These are phyloP conservation scores for Ceratobasidium sp. DNA, from an alignment of 1,284 basidiomycete species.

Conservation along the genomic window DNA sequence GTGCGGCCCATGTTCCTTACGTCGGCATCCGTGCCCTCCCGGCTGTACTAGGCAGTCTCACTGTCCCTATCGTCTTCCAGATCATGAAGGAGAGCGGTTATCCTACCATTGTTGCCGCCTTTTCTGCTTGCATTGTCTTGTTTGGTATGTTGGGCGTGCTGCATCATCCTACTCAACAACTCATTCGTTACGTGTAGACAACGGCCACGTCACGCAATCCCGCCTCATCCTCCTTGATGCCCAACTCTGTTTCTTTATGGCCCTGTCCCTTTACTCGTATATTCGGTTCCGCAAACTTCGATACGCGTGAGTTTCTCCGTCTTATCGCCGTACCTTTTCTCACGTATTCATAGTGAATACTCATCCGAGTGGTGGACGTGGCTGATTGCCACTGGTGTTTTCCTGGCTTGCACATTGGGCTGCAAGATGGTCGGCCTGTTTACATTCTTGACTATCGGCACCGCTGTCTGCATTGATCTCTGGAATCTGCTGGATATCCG, in stretches of 20 bases:
- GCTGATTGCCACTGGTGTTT: slow-evolving; percentile 89
- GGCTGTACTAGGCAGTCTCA: slow-evolving; percentile 88
- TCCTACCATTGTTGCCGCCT: slow-evolving; percentile 85
- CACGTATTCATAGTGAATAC: slow-evolving; percentile 70
- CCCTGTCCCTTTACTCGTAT: slow-evolving; percentile 93
- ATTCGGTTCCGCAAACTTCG: slow-evolving; percentile 95
- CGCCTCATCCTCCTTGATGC: slow-evolving; percentile 97
- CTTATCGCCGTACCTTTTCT: slow-evolving; percentile 28
- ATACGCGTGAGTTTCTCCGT: slow-evolving; percentile 67
- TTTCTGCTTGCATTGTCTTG: slow-evolving; percentile 84
- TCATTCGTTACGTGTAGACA: slow-evolving; percentile 65
- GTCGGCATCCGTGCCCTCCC: slow-evolving; percentile 92
- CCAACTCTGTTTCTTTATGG: slow-evolving; percentile 94
- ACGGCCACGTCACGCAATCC: slow-evolving; percentile 94
- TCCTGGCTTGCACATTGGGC: slow-evolving; percentile 94
- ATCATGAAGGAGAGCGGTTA: slow-evolving; percentile 99
- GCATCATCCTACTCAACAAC: not conserved
- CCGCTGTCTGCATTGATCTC: slow-evolving; percentile 90
- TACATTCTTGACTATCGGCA: slow-evolving; percentile 88
- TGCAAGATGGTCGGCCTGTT: slow-evolving; percentile 99
- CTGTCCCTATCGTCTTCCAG: slow-evolving; percentile 88
- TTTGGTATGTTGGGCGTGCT: slow-evolving; percentile 68
- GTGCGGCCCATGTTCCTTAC: slow-evolving; percentile 87
- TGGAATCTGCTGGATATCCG: slow-evolving; percentile 94
- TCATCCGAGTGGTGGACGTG: slow-evolving; percentile 93